Evolutionary conservation across 2,329 filamentous ascomycete species (phyloP).

Genomic region (Xylariaceae sp.): DNA sequence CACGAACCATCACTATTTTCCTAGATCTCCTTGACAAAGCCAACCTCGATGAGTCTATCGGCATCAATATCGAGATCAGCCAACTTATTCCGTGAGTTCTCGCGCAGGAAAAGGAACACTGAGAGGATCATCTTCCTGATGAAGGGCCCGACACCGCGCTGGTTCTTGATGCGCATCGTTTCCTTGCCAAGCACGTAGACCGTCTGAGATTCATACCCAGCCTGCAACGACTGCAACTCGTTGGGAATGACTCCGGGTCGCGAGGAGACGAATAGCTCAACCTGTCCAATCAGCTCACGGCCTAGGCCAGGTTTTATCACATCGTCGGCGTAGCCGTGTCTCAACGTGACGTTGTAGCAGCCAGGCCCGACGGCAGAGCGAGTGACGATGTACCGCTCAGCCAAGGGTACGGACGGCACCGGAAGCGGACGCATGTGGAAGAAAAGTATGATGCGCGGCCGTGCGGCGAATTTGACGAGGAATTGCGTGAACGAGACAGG

Average conservation of each 20-base stretch:
- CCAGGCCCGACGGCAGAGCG: background rate
- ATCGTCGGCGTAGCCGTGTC: slow-evolving; percentile 7
- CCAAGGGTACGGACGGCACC: background rate
- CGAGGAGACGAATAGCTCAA: slow-evolving; percentile 1
- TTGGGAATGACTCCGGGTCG: background rate
- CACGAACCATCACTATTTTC: no score
- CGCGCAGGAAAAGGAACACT: slow-evolving; percentile 5
- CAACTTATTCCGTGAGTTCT: slow-evolving; percentile 8
- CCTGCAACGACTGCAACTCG: background rate
- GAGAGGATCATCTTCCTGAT: background rate
- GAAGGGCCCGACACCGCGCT: background rate
- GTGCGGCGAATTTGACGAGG: slow-evolving; percentile 3
- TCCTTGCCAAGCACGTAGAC: slow-evolving; percentile 12
- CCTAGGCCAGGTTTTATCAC: slow-evolving; percentile 3
- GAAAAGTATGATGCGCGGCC: slow-evolving; percentile 7
- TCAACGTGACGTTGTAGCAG: slow-evolving; percentile 2
- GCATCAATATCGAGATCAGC: slow-evolving; percentile 8
- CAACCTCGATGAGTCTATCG: slow-evolving; percentile 6
- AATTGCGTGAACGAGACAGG: slow-evolving; percentile 8
- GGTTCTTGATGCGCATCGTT: slow-evolving; percentile 2
- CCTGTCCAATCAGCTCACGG: slow-evolving; percentile 5
- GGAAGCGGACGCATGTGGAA: slow-evolving; percentile 13
- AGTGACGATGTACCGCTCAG: slow-evolving; percentile 5
- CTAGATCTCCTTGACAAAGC: slow-evolving; percentile 12
- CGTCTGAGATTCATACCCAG: background rate